Conservation (phyloP, 2,329 filamentous ascomycete species). For the Zymoseptoria ardabiliae region DNA sequence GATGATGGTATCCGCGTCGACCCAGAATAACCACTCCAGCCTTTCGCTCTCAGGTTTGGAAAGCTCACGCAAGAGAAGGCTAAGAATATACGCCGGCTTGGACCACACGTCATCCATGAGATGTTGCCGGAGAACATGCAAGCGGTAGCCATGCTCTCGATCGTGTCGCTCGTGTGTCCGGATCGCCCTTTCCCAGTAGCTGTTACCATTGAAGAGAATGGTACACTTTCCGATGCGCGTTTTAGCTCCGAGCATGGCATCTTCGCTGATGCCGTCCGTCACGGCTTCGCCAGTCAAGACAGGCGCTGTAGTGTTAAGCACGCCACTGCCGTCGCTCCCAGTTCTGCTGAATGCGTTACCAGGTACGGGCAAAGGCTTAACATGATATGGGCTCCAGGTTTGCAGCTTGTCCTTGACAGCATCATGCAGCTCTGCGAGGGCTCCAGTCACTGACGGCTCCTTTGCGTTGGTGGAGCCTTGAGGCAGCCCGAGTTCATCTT, state of each 20-base stretch:
- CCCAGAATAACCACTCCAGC: constrained; percentile 39
- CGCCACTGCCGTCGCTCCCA: background rate
- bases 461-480: constrained; percentile 4
- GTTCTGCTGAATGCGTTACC: background rate
- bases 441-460: constrained; percentile 26
- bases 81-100: constrained; percentile 39
- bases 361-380: background rate
- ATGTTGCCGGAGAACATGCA: constrained; percentile 36
- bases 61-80: constrained; percentile 33
- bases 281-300: constrained; percentile 16
- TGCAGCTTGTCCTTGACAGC: constrained; percentile 28
- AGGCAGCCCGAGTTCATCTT: constrained; percentile 7
- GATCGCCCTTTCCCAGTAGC: constrained; percentile 36
- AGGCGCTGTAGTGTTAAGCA: background rate
- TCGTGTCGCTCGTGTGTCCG: constrained; percentile 37
- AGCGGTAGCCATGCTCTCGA: constrained; percentile 35
- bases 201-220: constrained; percentile 33
- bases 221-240: constrained; percentile 34
- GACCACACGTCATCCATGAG: constrained; percentile 40
- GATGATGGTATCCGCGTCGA: constrained; percentile 40
- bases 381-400: constrained; percentile 24
- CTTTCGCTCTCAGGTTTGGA: constrained; percentile 33
- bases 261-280: constrained; percentile 20
- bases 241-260: constrained; percentile 25
- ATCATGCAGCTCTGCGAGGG: constrained; percentile 27